A percentile compares a stretch with the other conserved stretches of the same genome.
Conservation (phyloP, 2,329 filamentous ascomycete species). For the Phialophora verrucosa region DNA sequence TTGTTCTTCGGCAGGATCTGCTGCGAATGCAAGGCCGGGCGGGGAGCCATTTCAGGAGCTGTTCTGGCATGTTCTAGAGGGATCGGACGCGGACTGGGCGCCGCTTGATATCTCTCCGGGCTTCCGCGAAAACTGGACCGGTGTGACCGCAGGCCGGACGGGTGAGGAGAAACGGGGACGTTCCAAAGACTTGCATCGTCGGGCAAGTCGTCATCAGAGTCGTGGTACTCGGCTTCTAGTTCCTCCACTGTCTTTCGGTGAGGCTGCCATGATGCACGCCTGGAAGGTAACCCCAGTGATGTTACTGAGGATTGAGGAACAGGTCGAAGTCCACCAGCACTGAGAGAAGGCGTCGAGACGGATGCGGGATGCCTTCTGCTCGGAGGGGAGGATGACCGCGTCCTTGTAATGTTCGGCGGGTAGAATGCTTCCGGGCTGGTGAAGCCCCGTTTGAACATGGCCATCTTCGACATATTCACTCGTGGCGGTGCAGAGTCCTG, state of each 20-base stretch:
- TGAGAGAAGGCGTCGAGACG: slow-evolving; percentile 25
- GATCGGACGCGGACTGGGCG: slow-evolving; percentile 46
- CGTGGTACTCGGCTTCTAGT: slow-evolving; percentile 57
- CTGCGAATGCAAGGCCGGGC: slow-evolving; percentile 39
- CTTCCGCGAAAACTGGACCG: slow-evolving; percentile 48
- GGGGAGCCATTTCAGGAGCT: slow-evolving; percentile 38
- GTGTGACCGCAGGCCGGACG: slow-evolving; percentile 48
- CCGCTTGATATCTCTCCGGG: slow-evolving; percentile 45
- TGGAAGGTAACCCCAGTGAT: slow-evolving; percentile 31
- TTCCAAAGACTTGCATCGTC: slow-evolving; percentile 59
- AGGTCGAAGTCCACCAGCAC: slow-evolving; percentile 31
- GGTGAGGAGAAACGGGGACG: slow-evolving; percentile 56
- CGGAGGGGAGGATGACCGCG: slow-evolving; percentile 35
- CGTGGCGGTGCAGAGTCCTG: slow-evolving; percentile 24
- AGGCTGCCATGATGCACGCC: slow-evolving; percentile 52
- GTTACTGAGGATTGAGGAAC: slow-evolving; percentile 31
- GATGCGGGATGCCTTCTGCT: slow-evolving; percentile 25
- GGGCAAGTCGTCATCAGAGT: slow-evolving; percentile 57
- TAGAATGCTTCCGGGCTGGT: slow-evolving; percentile 30
- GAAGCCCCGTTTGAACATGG: slow-evolving; percentile 28
- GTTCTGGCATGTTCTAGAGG: slow-evolving; percentile 50
- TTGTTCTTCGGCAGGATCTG: slow-evolving; percentile 42
- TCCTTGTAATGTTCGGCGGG: slow-evolving; percentile 22
- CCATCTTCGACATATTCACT: slow-evolving; percentile 16
- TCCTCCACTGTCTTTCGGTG: slow-evolving; percentile 55